Evolutionary conservation across 1,284 basidiomycete genomes (phyloP), one percentile per base, ranked within the genome.

Genomic region (Rhodotorula sp.): DNA sequence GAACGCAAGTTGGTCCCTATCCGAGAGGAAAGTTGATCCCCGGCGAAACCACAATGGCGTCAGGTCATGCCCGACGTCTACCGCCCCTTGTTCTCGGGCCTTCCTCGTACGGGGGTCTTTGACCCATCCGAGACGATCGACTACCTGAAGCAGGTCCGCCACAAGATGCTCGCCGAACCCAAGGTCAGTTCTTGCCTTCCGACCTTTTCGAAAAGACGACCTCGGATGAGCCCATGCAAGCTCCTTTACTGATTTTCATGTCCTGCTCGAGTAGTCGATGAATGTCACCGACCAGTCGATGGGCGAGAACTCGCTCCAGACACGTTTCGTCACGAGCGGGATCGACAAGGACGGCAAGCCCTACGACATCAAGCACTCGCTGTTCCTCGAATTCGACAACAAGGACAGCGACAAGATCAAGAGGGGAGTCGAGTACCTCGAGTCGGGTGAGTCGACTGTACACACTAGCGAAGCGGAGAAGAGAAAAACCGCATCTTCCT

Each of bases 351-450:
- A 57, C 3, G 54, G 54, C 49, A 21, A 62, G 39, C 54, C 43
- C n/a, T 64, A 57, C 62, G 62, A 64, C 62, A 46, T 64, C 29
- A 21, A 31, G n/a, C 61, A 62, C 48, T 51, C 43, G 20, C 61
- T 64, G 52, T 64, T 64, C 43, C n/a, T 64, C 62, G 62, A 64
- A 54, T 64, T 64, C 16, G 62, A 64, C 15, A 49, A 49, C 34
- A 5, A 21, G 39, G 26, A 29, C 39, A 21, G 18, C 16, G 57
- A 43, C 64, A 65, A 59, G 64, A 48, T 65, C 64, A 51, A 58
- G 34, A 46, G 57, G n/a, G 64, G 56, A 29, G 64, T 58, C 57
- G 64, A 65, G 64, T 58, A 58, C 47, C 63, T 64, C 57, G 64
- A 59, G 57, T 34, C 31, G 14, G 57, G 64, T 65, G n/a, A 58